Base-by-base conservation (phyloP, 176 grass and related monocot species). In the Oryza rufipogon region DNA sequence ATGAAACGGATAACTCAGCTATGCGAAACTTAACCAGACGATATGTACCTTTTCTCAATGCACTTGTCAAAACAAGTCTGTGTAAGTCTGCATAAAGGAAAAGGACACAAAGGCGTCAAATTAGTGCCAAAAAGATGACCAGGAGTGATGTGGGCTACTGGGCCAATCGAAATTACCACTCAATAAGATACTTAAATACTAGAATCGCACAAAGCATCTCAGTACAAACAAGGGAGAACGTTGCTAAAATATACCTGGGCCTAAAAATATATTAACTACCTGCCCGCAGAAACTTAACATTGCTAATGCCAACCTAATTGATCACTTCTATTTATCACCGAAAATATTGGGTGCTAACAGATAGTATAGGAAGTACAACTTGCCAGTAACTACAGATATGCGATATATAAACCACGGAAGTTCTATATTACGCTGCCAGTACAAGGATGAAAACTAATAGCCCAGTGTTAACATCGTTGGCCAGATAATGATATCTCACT, bases 21-120 rank as follows among this genome's bases (percentile, higher is more conserved):
- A 75, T 6, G n/a, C 49, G 66, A 51, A 66, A 52, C 1, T 1
- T 41, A 64, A 25, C 26, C 7, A 70, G 38, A 73, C 30, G 11
- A 56, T 76, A 22, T 48, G 67, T 91, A 97, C 95, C 88, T 97
- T 91, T 93, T 97, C 63, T 95, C 90, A 49, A 99, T 66, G 22
- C 97, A 99, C 83, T 99, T 99, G 19, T 94, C 82, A 4, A 99
- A 99, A 83, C 93, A 99, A 66, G 79, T 91, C 47, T 86, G 60
- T 49, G 97, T 99, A 58, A 99, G 90, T 81, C 93, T 96, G 82
- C 80, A 86, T 36, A 79, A 80, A 82, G 39, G 63, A 52, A 64
- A 75, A 84, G 36, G 58, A 64, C 52, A 49, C 33, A 64, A 6
- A 6, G 2, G 11, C 52, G 78, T 86, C 32, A 87, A 76, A 47